These are phyloP conservation scores for Agrocybe chaxingu DNA, from an alignment of 768 basidiomycete genomes.

Conservation along the genomic window DNA sequence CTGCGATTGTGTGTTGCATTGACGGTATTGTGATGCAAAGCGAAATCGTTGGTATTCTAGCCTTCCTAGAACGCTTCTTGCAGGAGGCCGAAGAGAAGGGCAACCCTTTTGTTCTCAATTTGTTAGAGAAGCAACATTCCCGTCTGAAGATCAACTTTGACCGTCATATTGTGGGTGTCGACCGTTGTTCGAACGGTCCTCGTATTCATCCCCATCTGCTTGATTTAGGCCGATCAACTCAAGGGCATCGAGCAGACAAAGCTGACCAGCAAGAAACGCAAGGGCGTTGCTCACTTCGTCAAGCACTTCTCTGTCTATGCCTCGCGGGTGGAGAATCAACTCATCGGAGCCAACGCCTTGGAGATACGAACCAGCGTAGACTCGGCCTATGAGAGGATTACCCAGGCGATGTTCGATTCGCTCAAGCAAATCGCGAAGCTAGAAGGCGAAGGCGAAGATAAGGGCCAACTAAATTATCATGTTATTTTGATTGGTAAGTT, in stretches of 20 bases:
- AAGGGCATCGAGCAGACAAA: slow-evolving; percentile 88
- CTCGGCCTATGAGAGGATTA: slow-evolving; percentile 82
- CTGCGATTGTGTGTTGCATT: not conserved
- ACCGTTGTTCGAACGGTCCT: not conserved
- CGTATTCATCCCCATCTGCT: not conserved
- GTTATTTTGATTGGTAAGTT: slow-evolving; percentile 88
- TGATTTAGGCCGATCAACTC: slow-evolving; percentile 75
- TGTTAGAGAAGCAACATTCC: slow-evolving; percentile 81
- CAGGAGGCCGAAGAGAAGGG: slow-evolving; percentile 77
- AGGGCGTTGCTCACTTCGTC: slow-evolving; percentile 89
- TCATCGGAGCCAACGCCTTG: slow-evolving; percentile 70
- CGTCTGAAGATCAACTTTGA: slow-evolving; percentile 76
- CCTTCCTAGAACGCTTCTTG: slow-evolving; percentile 72
- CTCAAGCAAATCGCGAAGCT: slow-evolving; percentile 95
- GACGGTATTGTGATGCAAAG: slow-evolving; percentile 34
- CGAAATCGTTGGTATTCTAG: slow-evolving; percentile 82
- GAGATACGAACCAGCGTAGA: slow-evolving; percentile 80
- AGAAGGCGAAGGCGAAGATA: slow-evolving; percentile 91
- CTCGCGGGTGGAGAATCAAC: slow-evolving; percentile 77
- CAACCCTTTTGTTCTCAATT: slow-evolving; percentile 65
- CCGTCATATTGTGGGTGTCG: slow-evolving; percentile 59
- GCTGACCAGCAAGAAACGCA: slow-evolving; percentile 87
- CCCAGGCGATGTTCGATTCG: slow-evolving; percentile 87
- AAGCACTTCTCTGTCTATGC: slow-evolving; percentile 91
- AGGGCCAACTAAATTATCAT: slow-evolving; percentile 95